A percentile compares a stretch with the other conserved stretches of the same genome.
These are phyloP conservation scores for Aspergillus egyptiacus DNA, from an alignment of 495 filamentous ascomycete species.

Conservation along the genomic window DNA sequence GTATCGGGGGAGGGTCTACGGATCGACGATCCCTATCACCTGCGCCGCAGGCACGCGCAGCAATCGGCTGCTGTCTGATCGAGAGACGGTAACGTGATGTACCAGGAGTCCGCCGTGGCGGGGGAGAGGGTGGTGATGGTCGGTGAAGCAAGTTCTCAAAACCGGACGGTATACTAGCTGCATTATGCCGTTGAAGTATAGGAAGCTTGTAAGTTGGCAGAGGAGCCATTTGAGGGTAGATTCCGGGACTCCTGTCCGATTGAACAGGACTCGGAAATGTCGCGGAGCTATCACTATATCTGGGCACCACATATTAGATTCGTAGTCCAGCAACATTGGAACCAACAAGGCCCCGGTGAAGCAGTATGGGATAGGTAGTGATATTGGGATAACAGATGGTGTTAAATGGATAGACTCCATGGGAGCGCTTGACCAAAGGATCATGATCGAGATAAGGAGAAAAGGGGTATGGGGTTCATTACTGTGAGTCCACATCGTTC, in stretches of 20 bases:
- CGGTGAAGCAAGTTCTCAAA: slow-evolving; percentile 41
- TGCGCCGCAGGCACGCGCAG: slow-evolving; percentile 88
- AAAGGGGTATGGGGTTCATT: slow-evolving; percentile 27
- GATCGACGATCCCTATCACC: slow-evolving; percentile 89
- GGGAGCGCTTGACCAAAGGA: not conserved
- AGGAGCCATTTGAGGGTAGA: slow-evolving; percentile 14
- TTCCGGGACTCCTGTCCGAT: slow-evolving; percentile 27
- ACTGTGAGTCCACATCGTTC: slow-evolving; percentile 39
- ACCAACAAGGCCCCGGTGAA: too few relatives aligned
- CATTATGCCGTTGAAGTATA: slow-evolving; percentile 17
- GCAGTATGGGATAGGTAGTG: too few relatives aligned
- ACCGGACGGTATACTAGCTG: slow-evolving; percentile 33
- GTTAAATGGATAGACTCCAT: not conserved
- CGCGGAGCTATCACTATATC: slow-evolving; percentile 30
- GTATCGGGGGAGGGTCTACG: slow-evolving; percentile 91
- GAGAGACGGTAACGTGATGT: slow-evolving; percentile 52
- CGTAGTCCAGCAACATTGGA: not conserved
- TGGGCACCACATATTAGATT: slow-evolving; percentile 15
- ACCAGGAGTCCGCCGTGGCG: slow-evolving; percentile 19
- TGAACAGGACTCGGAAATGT: slow-evolving; percentile 31
- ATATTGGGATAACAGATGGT: not conserved
- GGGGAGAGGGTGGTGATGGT: slow-evolving; percentile 24
- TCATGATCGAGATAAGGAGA: not conserved
- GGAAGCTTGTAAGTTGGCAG: slow-evolving; percentile 11
- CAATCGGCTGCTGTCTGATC: slow-evolving; percentile 85